These are phyloP conservation scores for Stylosanthes scabra DNA, from an alignment of 331 rosid genomes.

Conservation along the genomic window DNA sequence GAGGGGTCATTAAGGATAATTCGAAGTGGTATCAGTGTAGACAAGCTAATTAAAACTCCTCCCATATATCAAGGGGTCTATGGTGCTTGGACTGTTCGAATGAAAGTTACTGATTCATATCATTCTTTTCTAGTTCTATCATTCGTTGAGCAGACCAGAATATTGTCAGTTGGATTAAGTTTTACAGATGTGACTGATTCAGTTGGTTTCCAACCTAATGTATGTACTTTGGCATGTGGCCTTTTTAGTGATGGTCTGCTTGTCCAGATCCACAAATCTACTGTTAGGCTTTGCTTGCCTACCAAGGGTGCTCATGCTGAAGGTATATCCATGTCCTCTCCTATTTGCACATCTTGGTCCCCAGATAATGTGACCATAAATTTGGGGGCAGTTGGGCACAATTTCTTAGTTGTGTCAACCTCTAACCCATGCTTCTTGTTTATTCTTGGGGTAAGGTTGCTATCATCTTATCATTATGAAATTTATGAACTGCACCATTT, in stretches of 20 bases:
- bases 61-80: slow-evolving; percentile 91
- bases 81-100: slow-evolving; percentile 84
- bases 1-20: slow-evolving; percentile 92
- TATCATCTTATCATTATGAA: slow-evolving; percentile 63
- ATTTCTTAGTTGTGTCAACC: slow-evolving; percentile 87
- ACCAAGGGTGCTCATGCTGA: slow-evolving; percentile 78
- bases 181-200: slow-evolving; percentile 95
- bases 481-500: slow-evolving; percentile 83
- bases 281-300: slow-evolving; percentile 91
- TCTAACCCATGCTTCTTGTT: slow-evolving; percentile 86
- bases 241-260: slow-evolving; percentile 77
- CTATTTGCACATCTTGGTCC: slow-evolving; percentile 82
- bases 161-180: slow-evolving; percentile 92
- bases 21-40: slow-evolving; percentile 87
- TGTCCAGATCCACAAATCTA: slow-evolving; percentile 81
- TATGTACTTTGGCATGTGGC: slow-evolving; percentile 91
- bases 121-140: slow-evolving; percentile 93
- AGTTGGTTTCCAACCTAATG: slow-evolving; percentile 92
- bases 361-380: slow-evolving; percentile 73
- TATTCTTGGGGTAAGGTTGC: slow-evolving; percentile 79
- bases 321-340: slow-evolving; percentile 75
- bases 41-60: slow-evolving; percentile 74
- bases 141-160: slow-evolving; percentile 95
- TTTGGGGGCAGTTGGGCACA: slow-evolving; percentile 94
- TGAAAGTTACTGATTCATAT: slow-evolving; percentile 71